Evolutionary conservation across 177 flowering plant genomes (phyloP), one percentile per base, ranked within the genome.

Genomic region (Vitis hybrid): DNA sequence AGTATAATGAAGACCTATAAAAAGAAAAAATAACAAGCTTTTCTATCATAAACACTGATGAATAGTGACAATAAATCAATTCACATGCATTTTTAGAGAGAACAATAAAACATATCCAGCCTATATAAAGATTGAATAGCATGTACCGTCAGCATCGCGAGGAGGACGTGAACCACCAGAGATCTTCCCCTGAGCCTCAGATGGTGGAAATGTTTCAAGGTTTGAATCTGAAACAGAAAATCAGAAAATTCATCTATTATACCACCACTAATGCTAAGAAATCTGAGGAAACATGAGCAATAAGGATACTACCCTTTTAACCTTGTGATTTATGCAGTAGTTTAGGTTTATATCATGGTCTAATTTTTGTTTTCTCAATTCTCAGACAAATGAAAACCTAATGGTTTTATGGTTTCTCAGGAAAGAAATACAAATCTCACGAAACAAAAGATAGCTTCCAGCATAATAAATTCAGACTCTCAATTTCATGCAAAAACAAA

Each of bases 121-220:
- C 15, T 14, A 66, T 26, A 50, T 18, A 11, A 59, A 45, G 17
- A 26, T 21, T 6, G 17, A 52, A 67, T 5, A 52, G 19, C 18
- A 66, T 14, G 15, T 86, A 94, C 97, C 99, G 74, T 94, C 98
- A 6, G 92, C 97, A 85, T 95, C 99, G 2, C 86, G 87, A 50
- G 98, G 97, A 15, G 98, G 94, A 1, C 80, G 80, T 23, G 84
- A 67, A 12, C 75, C 88, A 66, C 83, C 86, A 11, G 97, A 80
- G 73, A 95, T 93, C 84, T 90, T 95, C 62, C 97, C 97, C 64
- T 86, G 87, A 6, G 87, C 70, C 39, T 71, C 83, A 11, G 93
- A 76, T 6, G 96, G 97, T 23, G 98, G 90, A 83, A 91, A 90
- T 1, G 97, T 85, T 79, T 87, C 89, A 51, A 90, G 87, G 77